Conservation (phyloP, 352 stramenopile genomes). For the Globisporangium ultimum region DNA sequence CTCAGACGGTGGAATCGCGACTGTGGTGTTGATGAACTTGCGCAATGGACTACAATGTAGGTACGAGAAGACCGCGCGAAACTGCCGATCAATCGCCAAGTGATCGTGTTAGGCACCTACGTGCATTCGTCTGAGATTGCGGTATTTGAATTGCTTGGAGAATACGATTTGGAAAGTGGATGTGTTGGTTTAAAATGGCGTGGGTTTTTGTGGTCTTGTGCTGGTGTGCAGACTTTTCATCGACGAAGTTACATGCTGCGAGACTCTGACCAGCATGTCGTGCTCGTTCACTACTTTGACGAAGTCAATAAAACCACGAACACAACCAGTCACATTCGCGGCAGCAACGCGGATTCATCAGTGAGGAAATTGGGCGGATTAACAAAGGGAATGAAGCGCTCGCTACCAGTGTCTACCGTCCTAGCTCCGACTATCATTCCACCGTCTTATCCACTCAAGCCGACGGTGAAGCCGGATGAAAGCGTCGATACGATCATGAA, state of each 20-base stretch:
- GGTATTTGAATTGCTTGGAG: conserved; percentile 23
- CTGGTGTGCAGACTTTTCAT: conserved; percentile 61
- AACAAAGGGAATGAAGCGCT: conserved; percentile 35
- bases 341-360: background rate
- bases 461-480: conserved; percentile 20
- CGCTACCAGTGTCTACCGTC: conserved; percentile 14
- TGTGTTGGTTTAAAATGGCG: background rate
- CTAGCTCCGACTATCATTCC: background rate
- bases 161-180: background rate
- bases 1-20: background rate
- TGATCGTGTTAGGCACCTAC: conserved; percentile 81
- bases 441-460: conserved; percentile 10
- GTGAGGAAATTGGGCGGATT: background rate
- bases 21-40: background rate
- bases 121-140: conserved; percentile 74
- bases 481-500: conserved; percentile 55
- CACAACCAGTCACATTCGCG: background rate
- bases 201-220: conserved; percentile 6
- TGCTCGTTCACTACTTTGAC: conserved; percentile 89
- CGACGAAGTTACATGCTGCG: conserved; percentile 78
- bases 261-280: conserved; percentile 56
- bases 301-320: conserved; percentile 50
- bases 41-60: conserved; percentile 12
- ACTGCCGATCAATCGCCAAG: conserved; percentile 77
- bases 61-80: conserved; percentile 83